These are phyloP conservation scores for Protea cynaroides DNA, from an alignment of 164 flowering plant genomes.

Conservation along the genomic window DNA sequence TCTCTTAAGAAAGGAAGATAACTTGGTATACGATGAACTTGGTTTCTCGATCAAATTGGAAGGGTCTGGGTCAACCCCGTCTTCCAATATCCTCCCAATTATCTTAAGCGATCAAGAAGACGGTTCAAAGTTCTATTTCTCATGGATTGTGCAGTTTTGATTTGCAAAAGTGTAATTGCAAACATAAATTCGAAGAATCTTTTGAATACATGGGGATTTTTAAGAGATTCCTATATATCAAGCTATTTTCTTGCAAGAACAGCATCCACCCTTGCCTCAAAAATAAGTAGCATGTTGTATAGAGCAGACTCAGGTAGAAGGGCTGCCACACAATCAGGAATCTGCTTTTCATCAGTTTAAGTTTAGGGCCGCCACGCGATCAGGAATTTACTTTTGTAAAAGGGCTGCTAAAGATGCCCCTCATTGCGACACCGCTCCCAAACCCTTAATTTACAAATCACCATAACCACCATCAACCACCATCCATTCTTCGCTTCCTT, in stretches of 20 bases:
- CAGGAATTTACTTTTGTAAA: too few species aligned
- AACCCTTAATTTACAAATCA: too few species aligned
- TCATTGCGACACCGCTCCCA: too few species aligned
- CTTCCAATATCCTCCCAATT: too few species aligned
- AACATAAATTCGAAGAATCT: conserved; percentile 62
- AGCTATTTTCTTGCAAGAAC: conserved; percentile 64
- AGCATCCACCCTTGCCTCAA: conserved; percentile 69
- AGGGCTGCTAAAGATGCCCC: too few species aligned
- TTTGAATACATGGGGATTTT: conserved; percentile 58
- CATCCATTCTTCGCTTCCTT: too few species aligned
- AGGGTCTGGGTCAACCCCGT: conserved; percentile 54
- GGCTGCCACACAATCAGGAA: conserved; percentile 75
- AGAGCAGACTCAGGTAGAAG: conserved; percentile 72
- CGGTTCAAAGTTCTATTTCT: conserved; percentile 44
- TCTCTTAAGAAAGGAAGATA: conserved; percentile 77
- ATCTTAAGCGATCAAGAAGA: conserved; percentile 85
- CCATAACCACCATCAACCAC: too few species aligned
- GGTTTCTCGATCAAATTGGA: conserved; percentile 31
- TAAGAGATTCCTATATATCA: conserved; percentile 63
- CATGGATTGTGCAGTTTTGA: conserved; percentile 33
- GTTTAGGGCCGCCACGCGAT: too few species aligned
- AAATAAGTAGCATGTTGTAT: conserved; percentile 69
- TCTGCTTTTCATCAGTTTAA: conserved; percentile 55
- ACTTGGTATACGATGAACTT: conserved; percentile 42
- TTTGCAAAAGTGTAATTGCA: conserved; percentile 74